Evolutionary conservation across 1,284 basidiomycete species (phyloP), one percentile per base, ranked within the genome.

Genomic region (Pseudozyma sp.): DNA sequence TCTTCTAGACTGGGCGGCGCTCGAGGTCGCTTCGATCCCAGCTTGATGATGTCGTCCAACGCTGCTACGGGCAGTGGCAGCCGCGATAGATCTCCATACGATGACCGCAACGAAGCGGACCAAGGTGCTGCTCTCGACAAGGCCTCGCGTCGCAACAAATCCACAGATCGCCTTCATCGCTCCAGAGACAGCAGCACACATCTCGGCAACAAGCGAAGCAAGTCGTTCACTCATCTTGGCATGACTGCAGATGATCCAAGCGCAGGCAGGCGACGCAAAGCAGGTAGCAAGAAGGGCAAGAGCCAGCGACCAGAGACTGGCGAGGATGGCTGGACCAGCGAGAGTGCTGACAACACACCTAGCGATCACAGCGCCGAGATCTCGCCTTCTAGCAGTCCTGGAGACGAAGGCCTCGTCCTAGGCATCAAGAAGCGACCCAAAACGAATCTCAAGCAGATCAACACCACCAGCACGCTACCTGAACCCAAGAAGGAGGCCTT

Each of bases 301-400:
- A 52, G 35, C 16, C 55, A 56, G 43, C 48, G 58, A 10, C 16
- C 56, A 5, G 66, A 78, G 11, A 45, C 69, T 13, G 25, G 25
- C 25, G 76, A 79, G 14, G 71, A 79, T 19, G 78, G 78, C 25
- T 79, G 78, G 78, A 73, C 75, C 35, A 79, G 77, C 31, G 67
- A 73, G 1, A 72, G 72, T 52, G 69, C 62, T 9, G 65, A 69
- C 18, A 71, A 68, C 39, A 72, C 71, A 0, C 54, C 76, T 10
- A 76, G 68, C 50, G 67, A 64, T 34, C 62, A 56, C 62, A 65
- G 63, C 47, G 56, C 52, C 11, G 57, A 67, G n/a, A 36, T 35
- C 2, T 69, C 64, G 39, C 61, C 73, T 5, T 61, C 63, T 25
- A 70, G 65, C 52, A 78, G 70, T 43, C 67, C 63, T 13, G 58